Evolutionary conservation across 805 yeast species (phyloP).

Genomic region (Zygotorulaspora danielsina): DNA sequence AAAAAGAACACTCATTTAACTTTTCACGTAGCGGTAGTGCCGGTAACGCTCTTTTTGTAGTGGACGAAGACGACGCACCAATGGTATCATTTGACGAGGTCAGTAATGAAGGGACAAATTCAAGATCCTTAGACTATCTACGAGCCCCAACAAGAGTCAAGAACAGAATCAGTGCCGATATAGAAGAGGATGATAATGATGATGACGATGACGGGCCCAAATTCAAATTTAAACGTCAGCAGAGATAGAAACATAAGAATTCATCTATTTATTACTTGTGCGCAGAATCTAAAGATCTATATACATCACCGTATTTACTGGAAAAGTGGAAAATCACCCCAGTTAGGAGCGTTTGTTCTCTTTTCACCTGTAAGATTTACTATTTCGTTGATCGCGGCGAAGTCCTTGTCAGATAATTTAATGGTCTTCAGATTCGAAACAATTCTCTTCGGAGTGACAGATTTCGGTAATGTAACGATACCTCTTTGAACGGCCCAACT

Average conservation of each 20-base stretch:
- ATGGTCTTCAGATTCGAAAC: constrained; percentile 35
- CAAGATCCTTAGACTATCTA: not conserved
- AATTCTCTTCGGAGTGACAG: constrained; percentile 44
- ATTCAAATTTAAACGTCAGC: constrained; percentile 34
- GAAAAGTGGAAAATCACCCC: constrained; percentile 24
- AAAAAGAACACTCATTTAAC: constrained; percentile 4
- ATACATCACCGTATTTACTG: constrained; percentile 2
- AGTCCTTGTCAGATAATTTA: constrained; percentile 37
- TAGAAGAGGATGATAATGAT: constrained; percentile 26
- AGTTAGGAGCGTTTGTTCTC: constrained; percentile 31
- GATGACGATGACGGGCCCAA: constrained; percentile 37
- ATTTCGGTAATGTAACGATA: constrained; percentile 50
- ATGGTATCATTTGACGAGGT: constrained; percentile 1
- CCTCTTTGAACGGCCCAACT: constrained; percentile 60
- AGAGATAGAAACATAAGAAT: constrained; percentile 2
- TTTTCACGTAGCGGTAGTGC: constrained; percentile 7
- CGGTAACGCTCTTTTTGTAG: constrained; percentile 16
- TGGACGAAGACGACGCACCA: constrained; percentile 19
- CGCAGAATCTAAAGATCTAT: not conserved
- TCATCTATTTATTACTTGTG: constrained; percentile 2
- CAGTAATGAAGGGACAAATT: not conserved
- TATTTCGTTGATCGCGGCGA: constrained; percentile 29
- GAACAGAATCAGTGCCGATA: constrained; percentile 7
- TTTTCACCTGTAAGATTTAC: constrained; percentile 30
- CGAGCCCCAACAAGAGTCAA: not conserved